phyloP scores from a whole-genome alignment of 2,329 filamentous ascomycete species.

The Myriosclerotinia curreyana region DNA sequence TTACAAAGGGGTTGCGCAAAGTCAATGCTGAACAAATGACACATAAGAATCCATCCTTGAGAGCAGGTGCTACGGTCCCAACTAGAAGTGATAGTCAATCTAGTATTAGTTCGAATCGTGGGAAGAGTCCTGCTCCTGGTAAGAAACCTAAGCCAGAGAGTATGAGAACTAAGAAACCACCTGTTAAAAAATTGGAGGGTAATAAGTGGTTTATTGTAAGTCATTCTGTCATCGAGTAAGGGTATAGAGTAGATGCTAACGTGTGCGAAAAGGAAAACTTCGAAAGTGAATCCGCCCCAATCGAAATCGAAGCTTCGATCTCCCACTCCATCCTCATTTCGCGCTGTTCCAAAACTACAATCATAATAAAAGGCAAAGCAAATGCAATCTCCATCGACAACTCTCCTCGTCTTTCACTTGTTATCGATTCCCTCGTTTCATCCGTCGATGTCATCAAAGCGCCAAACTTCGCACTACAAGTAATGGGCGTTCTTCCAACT shows the following conservation, averaged over 20 bases:
- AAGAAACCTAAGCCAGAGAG: conserved; percentile 85
- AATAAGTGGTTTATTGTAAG: conserved; percentile 90
- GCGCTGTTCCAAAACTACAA: conserved; percentile 84
- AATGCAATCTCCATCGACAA: conserved; percentile 98
- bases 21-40: conserved; percentile 97
- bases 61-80: conserved; percentile 68
- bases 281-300: conserved; percentile 68
- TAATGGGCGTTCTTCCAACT: conserved; percentile 81
- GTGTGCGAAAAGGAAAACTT: conserved; percentile 71
- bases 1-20: conserved; percentile 86
- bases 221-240: conserved; percentile 20
- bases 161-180: conserved; percentile 79
- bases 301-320: conserved; percentile 78
- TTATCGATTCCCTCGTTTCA: conserved; percentile 86
- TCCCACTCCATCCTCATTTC: conserved; percentile 89
- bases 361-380: conserved; percentile 87
- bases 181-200: conserved; percentile 74
- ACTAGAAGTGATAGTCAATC: conserved; percentile 52
- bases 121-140: conserved; percentile 82
- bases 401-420: conserved; percentile 75
- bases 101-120: conserved; percentile 54
- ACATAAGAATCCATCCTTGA: conserved; percentile 91
- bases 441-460: conserved; percentile 95
- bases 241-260: conserved; percentile 21
- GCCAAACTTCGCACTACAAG: conserved; percentile 89